Base-by-base conservation (phyloP, 306 rosid genomes). In the Cicer yamashitae region DNA sequence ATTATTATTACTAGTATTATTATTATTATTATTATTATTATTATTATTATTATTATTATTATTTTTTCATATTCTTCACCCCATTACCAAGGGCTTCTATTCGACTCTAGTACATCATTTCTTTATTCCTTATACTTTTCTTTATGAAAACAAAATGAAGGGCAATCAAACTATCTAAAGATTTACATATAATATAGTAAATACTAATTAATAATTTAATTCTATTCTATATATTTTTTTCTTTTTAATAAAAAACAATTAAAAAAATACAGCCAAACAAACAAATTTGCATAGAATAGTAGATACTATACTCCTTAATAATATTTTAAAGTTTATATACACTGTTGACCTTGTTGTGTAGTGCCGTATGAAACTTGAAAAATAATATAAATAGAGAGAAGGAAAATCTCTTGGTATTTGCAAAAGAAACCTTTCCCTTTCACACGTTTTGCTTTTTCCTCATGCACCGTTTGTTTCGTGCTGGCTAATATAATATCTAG, bases 311-410 rank as follows among this genome's bases (percentile, higher is more conserved):
- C 17, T 59, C 6, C 0, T 9, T 18, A 54, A 54, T 58, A 59
- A 50, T 63, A 14, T 50, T 38, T 12, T 18, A 5, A 10, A 22
- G 4, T 20, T 34, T 30, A 10, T 60, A 6, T 10, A 7, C 44
- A 18, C 6, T 20, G 20, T 14, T 70, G 60, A 71, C 17, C 30
- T 53, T 25, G 30, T 30, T 61, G 41, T 3, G 41, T 25, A 58
- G 70, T 83, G 74, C 59, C 77, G 80, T 63, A 61, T 53, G 74
- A 54, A 74, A 38, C 58, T 43, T 37, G 30, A 58, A 41, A 65
- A 65, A 7, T 2, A 22, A 51, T 10, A 10, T 10, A 20, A 69
- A 71, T 15, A 15, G 22, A 60, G 40, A 78, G 68, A 71, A 71
- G 34, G 70, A 47, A 70, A 69, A 79, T 40, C 2, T 10, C 4